These are phyloP conservation scores for Rhynchospora breviuscula DNA, from an alignment of 176 grass and related monocot genomes.

Conservation along the genomic window DNA sequence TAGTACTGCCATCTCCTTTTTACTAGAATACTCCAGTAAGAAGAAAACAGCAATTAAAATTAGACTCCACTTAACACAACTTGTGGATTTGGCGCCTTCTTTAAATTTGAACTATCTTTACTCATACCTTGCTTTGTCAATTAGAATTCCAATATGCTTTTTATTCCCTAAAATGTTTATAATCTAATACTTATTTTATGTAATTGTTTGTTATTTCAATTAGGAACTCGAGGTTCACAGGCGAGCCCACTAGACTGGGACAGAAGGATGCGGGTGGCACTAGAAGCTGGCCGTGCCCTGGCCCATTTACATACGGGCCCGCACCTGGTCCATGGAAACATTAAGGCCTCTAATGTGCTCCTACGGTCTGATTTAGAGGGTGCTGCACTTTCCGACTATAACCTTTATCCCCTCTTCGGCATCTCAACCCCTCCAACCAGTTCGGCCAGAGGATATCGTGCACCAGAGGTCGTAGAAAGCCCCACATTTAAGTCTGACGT, in stretches of 20 bases:
- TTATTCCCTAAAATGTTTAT: neutral
- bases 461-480: constrained; percentile 56
- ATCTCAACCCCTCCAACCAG: constrained; percentile 36
- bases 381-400: constrained; percentile 60
- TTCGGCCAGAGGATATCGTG: constrained; percentile 53
- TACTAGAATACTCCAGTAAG: neutral
- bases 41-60: neutral
- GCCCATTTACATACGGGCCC: constrained; percentile 63
- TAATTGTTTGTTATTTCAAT: neutral
- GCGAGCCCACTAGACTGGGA: constrained; percentile 63
- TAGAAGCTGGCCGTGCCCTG: constrained; percentile 68
- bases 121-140: neutral
- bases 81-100: neutral
- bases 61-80: neutral
- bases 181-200: neutral
- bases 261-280: constrained; percentile 60
- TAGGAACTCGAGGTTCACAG: constrained; percentile 55
- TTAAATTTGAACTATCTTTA: neutral
- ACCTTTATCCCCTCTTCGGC: constrained; percentile 65
- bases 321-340: constrained; percentile 68
- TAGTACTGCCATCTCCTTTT: neutral
- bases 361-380: constrained; percentile 66
- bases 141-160: neutral
- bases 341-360: constrained; percentile 91
- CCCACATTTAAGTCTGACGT: constrained; percentile 71